Percentiles rank a stretch among this genome's conserved stretches.
These are phyloP conservation scores for Selaginella moellendorffii DNA, from an alignment of 75 land plant genomes.

Conservation along the genomic window DNA sequence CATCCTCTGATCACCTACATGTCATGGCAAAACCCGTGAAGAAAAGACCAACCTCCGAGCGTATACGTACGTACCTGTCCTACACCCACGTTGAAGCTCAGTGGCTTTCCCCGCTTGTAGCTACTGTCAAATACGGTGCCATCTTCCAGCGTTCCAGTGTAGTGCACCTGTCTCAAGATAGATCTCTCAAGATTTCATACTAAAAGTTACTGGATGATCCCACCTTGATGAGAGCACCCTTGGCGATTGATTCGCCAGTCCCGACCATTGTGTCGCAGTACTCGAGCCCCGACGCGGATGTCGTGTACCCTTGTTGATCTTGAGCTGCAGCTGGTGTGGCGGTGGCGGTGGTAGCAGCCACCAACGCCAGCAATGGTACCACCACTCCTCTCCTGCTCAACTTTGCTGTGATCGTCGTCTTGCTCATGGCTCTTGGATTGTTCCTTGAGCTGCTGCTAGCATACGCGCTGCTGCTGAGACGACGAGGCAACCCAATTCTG, in stretches of 20 bases:
- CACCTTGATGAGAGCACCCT: slow-evolving; percentile 67
- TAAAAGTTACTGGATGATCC: background rate
- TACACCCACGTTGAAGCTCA: slow-evolving; percentile 69
- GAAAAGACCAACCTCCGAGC: background rate
- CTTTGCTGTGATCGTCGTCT: background rate
- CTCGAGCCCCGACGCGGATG: slow-evolving; percentile 60
- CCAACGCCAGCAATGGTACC: background rate
- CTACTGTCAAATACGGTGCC: slow-evolving; percentile 90
- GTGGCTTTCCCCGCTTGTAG: slow-evolving; percentile 72
- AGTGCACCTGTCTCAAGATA: slow-evolving; percentile 55
- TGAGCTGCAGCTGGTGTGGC: background rate
- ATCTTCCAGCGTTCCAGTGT: slow-evolving; percentile 66
- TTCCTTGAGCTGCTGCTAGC: background rate
- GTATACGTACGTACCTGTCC: slow-evolving; percentile 54
- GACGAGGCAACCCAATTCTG: too few relatives aligned
- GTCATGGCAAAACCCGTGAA: background rate
- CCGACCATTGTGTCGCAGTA: slow-evolving; percentile 60
- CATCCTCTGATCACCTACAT: slow-evolving; percentile 86
- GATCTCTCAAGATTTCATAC: background rate
- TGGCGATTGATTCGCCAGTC: slow-evolving; percentile 42
- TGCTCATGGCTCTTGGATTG: background rate
- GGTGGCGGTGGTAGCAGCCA: background rate
- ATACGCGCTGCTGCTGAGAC: too few relatives aligned
- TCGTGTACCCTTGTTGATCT: slow-evolving; percentile 10
- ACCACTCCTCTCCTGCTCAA: too few relatives aligned